A percentile compares a stretch with the other conserved stretches of the same genome.
phyloP scores from a whole-genome alignment of 352 stramenopile genomes.

The Pythium chondricola region DNA sequence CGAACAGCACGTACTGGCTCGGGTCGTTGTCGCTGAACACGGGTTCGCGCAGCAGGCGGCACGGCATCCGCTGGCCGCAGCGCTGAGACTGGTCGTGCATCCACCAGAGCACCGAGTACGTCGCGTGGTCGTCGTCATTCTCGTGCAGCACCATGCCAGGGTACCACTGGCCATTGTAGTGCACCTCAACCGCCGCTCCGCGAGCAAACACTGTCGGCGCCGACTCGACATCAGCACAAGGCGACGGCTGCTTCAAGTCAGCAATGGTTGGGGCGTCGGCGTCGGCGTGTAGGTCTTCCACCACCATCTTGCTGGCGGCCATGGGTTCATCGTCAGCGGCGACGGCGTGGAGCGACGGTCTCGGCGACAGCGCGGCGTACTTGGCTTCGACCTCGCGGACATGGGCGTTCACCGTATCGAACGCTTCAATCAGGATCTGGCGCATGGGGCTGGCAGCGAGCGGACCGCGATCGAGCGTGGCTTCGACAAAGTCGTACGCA shows the following conservation, averaged over 20 bases:
- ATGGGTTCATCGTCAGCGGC: neutral
- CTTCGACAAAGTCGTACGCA: slow-evolving; percentile 56
- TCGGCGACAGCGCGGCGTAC: slow-evolving; percentile 50
- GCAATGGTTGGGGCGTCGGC: neutral
- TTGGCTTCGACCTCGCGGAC: slow-evolving; percentile 45
- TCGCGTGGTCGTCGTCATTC: slow-evolving; percentile 39
- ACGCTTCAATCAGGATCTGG: slow-evolving; percentile 60
- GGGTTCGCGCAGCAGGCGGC: slow-evolving; percentile 42
- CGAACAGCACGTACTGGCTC: slow-evolving; percentile 33
- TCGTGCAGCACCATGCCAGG: slow-evolving; percentile 55
- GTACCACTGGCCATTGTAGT: slow-evolving; percentile 51
- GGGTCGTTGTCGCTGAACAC: slow-evolving; percentile 16
- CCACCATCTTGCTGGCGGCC: neutral
- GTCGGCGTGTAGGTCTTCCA: neutral
- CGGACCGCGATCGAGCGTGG: slow-evolving; percentile 36
- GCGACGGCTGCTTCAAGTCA: too few species aligned
- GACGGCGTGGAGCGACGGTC: slow-evolving; percentile 13
- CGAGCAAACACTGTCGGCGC: slow-evolving; percentile 28
- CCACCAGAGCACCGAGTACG: slow-evolving; percentile 79
- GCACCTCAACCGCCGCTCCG: slow-evolving; percentile 60
- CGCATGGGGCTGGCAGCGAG: slow-evolving; percentile 57
- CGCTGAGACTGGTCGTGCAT: slow-evolving; percentile 75
- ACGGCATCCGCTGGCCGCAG: slow-evolving; percentile 48
- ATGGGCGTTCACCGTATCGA: slow-evolving; percentile 46
- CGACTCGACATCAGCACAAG: neutral